Evolutionary conservation across 129 eudicot genomes (phyloP).

Genomic region (Gnaphalium uliginosum): DNA sequence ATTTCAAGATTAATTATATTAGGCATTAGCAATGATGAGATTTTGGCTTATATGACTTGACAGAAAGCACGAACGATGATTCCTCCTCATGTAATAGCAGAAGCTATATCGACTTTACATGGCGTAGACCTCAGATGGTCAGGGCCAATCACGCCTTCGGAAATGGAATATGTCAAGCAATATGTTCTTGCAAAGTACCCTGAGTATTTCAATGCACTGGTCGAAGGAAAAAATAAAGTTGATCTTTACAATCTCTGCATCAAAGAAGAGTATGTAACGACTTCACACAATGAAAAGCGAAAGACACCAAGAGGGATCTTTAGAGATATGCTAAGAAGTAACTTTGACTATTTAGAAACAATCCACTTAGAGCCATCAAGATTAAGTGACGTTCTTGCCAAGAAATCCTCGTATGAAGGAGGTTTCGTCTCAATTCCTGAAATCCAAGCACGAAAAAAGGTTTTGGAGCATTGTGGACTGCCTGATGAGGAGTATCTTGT

Average conservation of each 20-base stretch:
- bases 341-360: constrained; percentile 47
- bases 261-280: constrained; percentile 44
- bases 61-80: background rate
- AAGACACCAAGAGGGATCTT: constrained; percentile 43
- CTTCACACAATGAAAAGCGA: constrained; percentile 39
- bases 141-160: constrained; percentile 58
- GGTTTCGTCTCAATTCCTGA: constrained; percentile 55
- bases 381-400: constrained; percentile 45
- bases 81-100: background rate
- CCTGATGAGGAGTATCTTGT: constrained; percentile 57
- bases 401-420: constrained; percentile 46
- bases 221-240: constrained; percentile 57
- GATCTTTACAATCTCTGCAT: constrained; percentile 58
- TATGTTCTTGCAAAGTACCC: constrained; percentile 60
- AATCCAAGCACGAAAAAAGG: constrained; percentile 55
- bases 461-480: constrained; percentile 54
- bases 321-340: constrained; percentile 34
- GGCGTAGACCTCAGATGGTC: constrained; percentile 67
- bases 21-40: background rate
- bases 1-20: background rate
- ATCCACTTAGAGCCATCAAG: constrained; percentile 53
- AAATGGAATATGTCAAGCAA: constrained; percentile 63
- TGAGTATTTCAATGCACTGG: constrained; percentile 51
- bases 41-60: background rate
- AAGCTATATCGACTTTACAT: constrained; percentile 43